Evolutionary conservation across 2,329 filamentous ascomycete species (phyloP), one percentile per base, ranked within the genome.

Genomic region (Hypoxylon sp.): DNA sequence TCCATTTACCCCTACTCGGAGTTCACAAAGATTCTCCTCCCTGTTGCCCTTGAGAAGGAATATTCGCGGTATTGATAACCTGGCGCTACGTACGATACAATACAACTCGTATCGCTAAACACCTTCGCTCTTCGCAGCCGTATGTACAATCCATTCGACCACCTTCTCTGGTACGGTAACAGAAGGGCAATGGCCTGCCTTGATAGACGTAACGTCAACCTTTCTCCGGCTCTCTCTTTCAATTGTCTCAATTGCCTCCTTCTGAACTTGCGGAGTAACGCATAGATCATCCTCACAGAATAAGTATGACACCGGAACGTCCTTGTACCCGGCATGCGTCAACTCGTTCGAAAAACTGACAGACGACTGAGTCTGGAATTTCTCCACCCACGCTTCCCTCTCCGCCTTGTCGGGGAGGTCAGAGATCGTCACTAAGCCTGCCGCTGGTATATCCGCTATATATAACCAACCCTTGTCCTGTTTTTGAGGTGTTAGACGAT

Each of bases 241-340:
- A 44, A 82, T 77, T 26, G 70, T 68, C 9, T 78, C 73, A 42
- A 73, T 72, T 18, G 51, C 63, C 0, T 28, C 49, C 38, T 78
- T 79, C 68, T 82, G 80, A 4, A 68, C 44, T 18, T 68, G 60
- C 0, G 76, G 69, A 1, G 71, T 48, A n/a, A 82, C 69, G n/a
- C 71, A 67, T 9, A 54, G 9, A 61, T 83, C 80, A 0, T 75
- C 63, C 45, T 78, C 76, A 38, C 77, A 78, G 11, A 82, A 1
- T 7, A 82, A 68, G 61, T 78, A 83, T 0, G 77, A 80, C 2
- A 78, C 77, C 0, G 77, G 77, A 1, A 80, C 71, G 33, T 81
- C 74, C 57, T 77, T 78, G 63, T 81, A 82, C 0, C 79, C 80
- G 1, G 76, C 61, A 65, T 82, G 73, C 1, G 77, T 80, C 40